Evolutionary conservation across 768 basidiomycete species (phyloP).

Genomic region (Xerocomellus amylosporus): DNA sequence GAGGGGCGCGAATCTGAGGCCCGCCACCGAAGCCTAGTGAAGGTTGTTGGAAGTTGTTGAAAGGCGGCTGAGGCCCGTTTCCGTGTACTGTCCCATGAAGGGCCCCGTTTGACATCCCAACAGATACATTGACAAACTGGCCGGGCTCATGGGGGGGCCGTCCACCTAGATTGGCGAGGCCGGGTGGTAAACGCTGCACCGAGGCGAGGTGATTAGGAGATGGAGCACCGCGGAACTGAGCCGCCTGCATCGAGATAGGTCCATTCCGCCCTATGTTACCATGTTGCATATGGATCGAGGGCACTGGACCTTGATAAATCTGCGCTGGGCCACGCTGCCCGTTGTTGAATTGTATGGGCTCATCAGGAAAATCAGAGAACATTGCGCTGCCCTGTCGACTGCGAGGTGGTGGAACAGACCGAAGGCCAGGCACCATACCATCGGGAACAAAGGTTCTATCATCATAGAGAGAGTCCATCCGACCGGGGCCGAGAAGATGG

Average conservation of each 20-base stretch:
- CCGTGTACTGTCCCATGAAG: conserved; percentile 47
- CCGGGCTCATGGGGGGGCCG: conserved; percentile 77
- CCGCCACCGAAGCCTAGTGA: conserved; percentile 44
- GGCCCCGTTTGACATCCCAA: conserved; percentile 47
- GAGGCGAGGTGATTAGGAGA: conserved; percentile 56
- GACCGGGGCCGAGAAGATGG: conserved; percentile 39
- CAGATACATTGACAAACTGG: conserved; percentile 47
- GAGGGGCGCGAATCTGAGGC: conserved; percentile 49
- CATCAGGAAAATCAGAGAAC: conserved; percentile 63
- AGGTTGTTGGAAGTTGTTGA: conserved; percentile 50
- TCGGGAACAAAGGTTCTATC: conserved; percentile 80
- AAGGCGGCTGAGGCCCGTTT: conserved; percentile 47
- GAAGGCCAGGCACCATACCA: conserved; percentile 82
- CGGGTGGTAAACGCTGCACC: conserved; percentile 69
- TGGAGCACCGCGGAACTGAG: conserved; percentile 66
- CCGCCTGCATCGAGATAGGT: conserved; percentile 55
- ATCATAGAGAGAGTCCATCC: conserved; percentile 69
- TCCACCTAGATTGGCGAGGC: conserved; percentile 77
- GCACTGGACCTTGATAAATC: conserved; percentile 49
- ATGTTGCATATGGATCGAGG: conserved; percentile 55
- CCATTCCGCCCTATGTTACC: conserved; percentile 45
- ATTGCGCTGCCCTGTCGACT: conserved; percentile 52
- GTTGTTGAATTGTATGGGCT: conserved; percentile 57
- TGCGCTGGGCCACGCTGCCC: conserved; percentile 58
- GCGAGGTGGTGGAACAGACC: conserved; percentile 61